phyloP scores from a whole-genome alignment of 352 stramenopile genomes.

The Pythium graminicola region DNA sequence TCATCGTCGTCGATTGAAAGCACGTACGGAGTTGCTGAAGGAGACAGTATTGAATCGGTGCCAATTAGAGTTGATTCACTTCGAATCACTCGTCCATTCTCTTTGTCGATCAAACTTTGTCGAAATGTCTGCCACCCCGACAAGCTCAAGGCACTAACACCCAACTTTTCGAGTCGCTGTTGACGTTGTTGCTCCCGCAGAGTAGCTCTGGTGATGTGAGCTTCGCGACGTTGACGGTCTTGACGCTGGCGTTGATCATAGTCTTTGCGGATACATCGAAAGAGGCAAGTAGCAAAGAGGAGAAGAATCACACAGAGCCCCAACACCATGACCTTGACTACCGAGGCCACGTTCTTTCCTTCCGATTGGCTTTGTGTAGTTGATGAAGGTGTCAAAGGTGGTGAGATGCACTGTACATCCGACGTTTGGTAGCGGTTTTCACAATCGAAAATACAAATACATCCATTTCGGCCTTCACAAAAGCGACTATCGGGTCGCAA shows the following conservation, averaged over 20 bases:
- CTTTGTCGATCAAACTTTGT: constrained; percentile 21
- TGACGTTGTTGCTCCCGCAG: constrained; percentile 2
- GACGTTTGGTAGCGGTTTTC: constrained; percentile 2
- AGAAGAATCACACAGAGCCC: constrained; percentile 11
- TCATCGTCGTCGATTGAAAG: constrained; percentile 3
- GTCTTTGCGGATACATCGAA: constrained; percentile 15
- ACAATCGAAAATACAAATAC: constrained; percentile 17
- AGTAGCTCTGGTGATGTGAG: background rate
- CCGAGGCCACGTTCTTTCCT: background rate
- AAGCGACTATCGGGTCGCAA: constrained; percentile 13
- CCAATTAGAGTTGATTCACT: background rate
- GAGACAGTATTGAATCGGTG: background rate
- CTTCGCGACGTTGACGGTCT: background rate
- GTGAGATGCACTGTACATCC: background rate
- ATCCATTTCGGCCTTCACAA: constrained; percentile 11
- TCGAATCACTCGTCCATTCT: background rate
- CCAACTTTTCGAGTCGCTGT: constrained; percentile 3
- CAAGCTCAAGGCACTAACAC: constrained; percentile 11
- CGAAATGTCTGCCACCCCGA: constrained; percentile 15
- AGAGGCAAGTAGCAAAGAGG: constrained; percentile 13
- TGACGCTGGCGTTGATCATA: constrained; percentile 7
- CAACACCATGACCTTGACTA: constrained; percentile 14
- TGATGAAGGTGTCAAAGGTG: background rate
- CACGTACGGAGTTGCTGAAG: constrained; percentile 5
- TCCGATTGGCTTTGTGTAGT: background rate